Evolutionary conservation across 805 yeast genomes (phyloP).

Genomic region (Wickerhamiella hasegawae): DNA sequence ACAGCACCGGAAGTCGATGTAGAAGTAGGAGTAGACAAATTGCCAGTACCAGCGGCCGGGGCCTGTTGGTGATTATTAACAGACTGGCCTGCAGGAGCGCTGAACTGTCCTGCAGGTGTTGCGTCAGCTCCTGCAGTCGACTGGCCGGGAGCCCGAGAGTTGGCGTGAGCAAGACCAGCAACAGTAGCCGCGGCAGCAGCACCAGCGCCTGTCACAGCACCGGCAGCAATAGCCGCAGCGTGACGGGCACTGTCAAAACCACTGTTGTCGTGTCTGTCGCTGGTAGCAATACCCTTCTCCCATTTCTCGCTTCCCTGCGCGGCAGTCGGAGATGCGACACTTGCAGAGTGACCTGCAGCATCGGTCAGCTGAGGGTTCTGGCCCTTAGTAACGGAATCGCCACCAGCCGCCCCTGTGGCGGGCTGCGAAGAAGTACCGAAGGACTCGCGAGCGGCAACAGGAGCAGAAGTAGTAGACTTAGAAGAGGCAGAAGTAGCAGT

Average conservation of each 20-base stretch:
- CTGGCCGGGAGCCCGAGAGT: too few relatives aligned
- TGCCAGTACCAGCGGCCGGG: too few relatives aligned
- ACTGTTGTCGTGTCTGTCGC: not conserved
- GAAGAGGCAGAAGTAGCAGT: too few relatives aligned
- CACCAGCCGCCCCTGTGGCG: not conserved
- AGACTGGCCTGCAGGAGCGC: too few relatives aligned
- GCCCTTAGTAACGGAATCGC: not conserved
- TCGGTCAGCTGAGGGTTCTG: not conserved
- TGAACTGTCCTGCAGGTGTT: too few relatives aligned
- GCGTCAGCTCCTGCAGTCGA: too few relatives aligned
- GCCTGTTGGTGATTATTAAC: too few relatives aligned
- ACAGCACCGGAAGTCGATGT: not conserved
- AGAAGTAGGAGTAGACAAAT: not conserved
- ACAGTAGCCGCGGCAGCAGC: not conserved
- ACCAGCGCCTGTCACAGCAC: slow-evolving; percentile 3
- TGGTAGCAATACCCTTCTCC: not conserved
- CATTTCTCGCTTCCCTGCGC: not conserved
- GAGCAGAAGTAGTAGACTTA: too few relatives aligned
- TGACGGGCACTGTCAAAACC: not conserved
- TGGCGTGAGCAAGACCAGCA: too few relatives aligned
- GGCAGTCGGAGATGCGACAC: not conserved
- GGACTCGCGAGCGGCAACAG: too few relatives aligned
- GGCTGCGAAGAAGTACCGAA: too few relatives aligned
- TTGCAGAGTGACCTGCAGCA: not conserved
- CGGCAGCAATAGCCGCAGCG: slow-evolving; percentile 1